phyloP scores from a whole-genome alignment of 2,329 filamentous ascomycete species.

The Sporothrix mexicana region DNA sequence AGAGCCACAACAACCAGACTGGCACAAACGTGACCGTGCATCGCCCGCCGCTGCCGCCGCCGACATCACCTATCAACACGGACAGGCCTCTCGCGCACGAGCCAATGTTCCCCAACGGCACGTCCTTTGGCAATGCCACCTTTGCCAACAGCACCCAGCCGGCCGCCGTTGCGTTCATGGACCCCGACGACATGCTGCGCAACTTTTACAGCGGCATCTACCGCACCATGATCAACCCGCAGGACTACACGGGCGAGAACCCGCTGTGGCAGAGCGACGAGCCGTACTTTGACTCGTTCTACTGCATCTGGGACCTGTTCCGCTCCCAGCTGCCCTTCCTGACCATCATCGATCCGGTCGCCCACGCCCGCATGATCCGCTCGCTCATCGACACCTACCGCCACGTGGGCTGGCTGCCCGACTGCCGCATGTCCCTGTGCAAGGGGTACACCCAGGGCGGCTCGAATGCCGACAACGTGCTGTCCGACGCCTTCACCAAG shows the following conservation, averaged over 20 bases:
- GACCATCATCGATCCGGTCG: conserved; percentile 68
- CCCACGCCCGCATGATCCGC: conserved; percentile 70
- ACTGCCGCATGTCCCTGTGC: conserved; percentile 77
- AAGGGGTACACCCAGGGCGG: conserved; percentile 78
- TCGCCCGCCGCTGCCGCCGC: neutral
- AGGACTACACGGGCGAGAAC: conserved; percentile 77
- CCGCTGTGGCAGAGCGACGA: conserved; percentile 68
- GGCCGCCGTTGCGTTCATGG: conserved; percentile 48
- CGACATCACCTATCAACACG: neutral
- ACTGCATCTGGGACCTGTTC: conserved; percentile 78
- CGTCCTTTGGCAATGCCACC: conserved; percentile 11
- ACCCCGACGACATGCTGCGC: conserved; percentile 57
- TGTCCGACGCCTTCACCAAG: conserved; percentile 72
- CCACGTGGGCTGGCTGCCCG: conserved; percentile 73
- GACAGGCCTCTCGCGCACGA: neutral
- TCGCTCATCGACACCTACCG: conserved; percentile 74
- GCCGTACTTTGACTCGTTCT: conserved; percentile 77
- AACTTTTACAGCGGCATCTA: conserved; percentile 77
- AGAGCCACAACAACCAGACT: conserved; percentile 14
- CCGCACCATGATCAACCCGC: conserved; percentile 72
- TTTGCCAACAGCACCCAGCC: neutral
- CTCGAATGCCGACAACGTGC: conserved; percentile 72
- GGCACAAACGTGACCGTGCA: neutral
- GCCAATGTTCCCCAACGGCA: neutral
- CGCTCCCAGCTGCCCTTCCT: conserved; percentile 72